phyloP scores from a whole-genome alignment of 2,329 filamentous ascomycete species.

The Samsoniella hepiali region DNA sequence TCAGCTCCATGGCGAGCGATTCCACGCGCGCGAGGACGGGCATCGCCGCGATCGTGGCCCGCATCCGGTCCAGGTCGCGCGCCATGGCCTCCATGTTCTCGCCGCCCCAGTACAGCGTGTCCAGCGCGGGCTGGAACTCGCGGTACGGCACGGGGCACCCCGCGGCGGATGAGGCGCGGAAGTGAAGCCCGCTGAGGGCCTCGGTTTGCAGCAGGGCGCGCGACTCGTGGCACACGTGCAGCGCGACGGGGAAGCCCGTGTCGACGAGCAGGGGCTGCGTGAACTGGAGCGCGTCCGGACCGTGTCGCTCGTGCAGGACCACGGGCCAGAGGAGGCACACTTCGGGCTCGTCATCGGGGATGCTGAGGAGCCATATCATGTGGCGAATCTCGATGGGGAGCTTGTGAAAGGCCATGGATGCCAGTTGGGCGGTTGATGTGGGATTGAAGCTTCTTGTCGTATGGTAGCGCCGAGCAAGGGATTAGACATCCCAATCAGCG shows the following conservation, averaged over 20 bases:
- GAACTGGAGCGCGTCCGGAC: neutral
- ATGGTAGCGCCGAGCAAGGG: neutral
- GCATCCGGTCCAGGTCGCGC: neutral
- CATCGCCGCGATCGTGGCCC: no score
- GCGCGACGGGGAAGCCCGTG: neutral
- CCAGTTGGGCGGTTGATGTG: neutral
- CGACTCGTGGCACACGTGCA: constrained; percentile 9
- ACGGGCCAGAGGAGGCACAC: constrained; percentile 4
- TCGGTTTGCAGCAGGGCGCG: neutral
- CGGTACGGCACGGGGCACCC: constrained; percentile 1
- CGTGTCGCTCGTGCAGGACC: neutral
- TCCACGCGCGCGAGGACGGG: neutral
- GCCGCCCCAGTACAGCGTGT: constrained; percentile 7
- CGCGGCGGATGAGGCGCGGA: neutral
- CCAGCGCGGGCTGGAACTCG: neutral
- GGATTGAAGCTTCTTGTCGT: neutral
- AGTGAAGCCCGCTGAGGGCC: neutral
- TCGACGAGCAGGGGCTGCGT: neutral
- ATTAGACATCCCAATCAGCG: neutral
- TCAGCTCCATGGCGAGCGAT: neutral
- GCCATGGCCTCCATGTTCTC: neutral
- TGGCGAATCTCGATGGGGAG: neutral
- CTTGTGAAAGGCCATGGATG: neutral
- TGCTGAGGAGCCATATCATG: neutral
- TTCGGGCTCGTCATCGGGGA: neutral